These are phyloP conservation scores for Dovyalis caffra DNA, from an alignment of 345 rosid species.

Conservation along the genomic window DNA sequence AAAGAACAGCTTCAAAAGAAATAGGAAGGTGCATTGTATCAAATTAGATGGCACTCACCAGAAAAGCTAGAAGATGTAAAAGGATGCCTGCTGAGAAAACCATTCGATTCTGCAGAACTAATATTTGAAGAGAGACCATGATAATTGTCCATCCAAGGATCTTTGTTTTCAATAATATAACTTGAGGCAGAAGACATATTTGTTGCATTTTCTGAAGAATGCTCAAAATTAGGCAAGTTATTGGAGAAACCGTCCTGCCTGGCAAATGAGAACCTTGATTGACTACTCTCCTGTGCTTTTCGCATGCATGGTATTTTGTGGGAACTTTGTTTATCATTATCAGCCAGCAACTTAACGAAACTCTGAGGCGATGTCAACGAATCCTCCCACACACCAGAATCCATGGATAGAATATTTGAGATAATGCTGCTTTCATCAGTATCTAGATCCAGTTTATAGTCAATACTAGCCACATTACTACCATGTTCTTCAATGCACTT, in stretches of 20 bases:
- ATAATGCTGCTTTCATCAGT: slow-evolving; percentile 29
- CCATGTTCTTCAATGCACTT: slow-evolving; percentile 6
- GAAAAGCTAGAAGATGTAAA: slow-evolving; percentile 11
- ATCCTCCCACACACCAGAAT: slow-evolving; percentile 22
- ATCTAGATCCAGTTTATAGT: slow-evolving; percentile 5
- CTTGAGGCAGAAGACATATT: not conserved
- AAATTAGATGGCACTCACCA: slow-evolving; percentile 14
- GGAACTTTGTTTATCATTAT: slow-evolving; percentile 10
- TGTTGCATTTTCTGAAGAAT: not conserved
- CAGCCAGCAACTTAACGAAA: slow-evolving; percentile 16
- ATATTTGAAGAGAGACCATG: slow-evolving; percentile 13
- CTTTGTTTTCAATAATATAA: slow-evolving; percentile 6
- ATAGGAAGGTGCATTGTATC: not conserved
- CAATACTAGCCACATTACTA: slow-evolving; percentile 2
- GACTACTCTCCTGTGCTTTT: slow-evolving; percentile 15
- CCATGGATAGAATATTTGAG: slow-evolving; percentile 26
- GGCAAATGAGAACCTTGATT: slow-evolving; percentile 32
- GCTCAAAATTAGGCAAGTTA: slow-evolving; percentile 7
- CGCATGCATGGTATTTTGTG: slow-evolving; percentile 14
- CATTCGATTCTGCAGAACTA: slow-evolving; percentile 1
- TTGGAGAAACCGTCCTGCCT: slow-evolving; percentile 20
- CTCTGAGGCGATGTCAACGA: slow-evolving; percentile 23
- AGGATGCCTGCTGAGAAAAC: slow-evolving; percentile 12
- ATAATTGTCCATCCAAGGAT: slow-evolving; percentile 8
- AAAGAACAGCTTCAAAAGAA: not conserved